phyloP scores from a whole-genome alignment of 2,329 filamentous ascomycete species.

The Epichloe sibirici region DNA sequence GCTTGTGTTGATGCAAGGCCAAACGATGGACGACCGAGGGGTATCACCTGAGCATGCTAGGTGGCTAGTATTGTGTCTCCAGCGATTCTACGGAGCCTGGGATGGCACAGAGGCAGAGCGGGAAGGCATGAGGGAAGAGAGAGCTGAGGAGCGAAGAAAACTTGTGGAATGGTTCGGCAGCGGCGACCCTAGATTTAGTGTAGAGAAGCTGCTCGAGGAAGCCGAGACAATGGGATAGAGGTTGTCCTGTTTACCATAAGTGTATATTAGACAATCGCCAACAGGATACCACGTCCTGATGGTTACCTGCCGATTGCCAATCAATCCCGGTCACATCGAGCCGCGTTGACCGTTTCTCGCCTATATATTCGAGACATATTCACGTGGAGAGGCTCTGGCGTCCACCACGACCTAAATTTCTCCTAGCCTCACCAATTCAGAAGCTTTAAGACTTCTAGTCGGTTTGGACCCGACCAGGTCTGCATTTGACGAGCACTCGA shows the following conservation, averaged over 20 bases:
- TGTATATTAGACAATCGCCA: background rate
- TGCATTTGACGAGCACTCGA: too few species aligned
- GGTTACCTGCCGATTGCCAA: background rate
- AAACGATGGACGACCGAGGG: slow-evolving; percentile 63
- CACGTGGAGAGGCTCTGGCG: too few species aligned
- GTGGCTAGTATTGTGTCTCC: slow-evolving; percentile 84
- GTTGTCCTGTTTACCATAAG: background rate
- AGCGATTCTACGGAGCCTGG: slow-evolving; percentile 78
- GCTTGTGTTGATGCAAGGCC: slow-evolving; percentile 76
- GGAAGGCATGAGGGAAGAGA: slow-evolving; percentile 35
- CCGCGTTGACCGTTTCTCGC: too few species aligned
- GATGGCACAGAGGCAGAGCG: slow-evolving; percentile 28
- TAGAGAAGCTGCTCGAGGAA: slow-evolving; percentile 80
- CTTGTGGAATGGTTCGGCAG: slow-evolving; percentile 71
- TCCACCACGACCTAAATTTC: too few species aligned
- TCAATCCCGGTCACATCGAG: background rate
- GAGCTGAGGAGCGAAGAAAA: slow-evolving; percentile 49
- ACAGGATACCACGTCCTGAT: background rate
- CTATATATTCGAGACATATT: too few species aligned
- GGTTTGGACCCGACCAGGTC: too few species aligned
- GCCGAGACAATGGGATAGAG: slow-evolving; percentile 60
- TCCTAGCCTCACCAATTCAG: too few species aligned
- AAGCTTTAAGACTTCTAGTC: too few species aligned
- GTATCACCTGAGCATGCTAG: slow-evolving; percentile 71
- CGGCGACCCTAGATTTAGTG: slow-evolving; percentile 67